A percentile compares a stretch with the other conserved stretches of the same genome.
Conservation (phyloP, 1,284 basidiomycete species). For the Cutaneotrichosporon mucoides region DNA sequence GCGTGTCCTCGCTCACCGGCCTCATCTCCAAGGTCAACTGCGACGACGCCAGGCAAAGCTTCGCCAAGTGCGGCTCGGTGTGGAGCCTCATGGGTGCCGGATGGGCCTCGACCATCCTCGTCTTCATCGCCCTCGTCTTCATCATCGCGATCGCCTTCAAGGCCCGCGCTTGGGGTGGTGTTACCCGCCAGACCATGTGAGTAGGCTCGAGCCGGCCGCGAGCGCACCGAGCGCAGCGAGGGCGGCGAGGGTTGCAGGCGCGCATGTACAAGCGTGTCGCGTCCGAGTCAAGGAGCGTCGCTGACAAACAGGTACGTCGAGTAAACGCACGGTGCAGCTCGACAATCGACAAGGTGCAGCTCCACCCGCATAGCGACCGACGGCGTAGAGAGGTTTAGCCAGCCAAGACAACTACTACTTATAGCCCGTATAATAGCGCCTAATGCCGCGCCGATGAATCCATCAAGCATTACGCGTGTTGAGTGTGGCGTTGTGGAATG, state of each 20-base stretch:
- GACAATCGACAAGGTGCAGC: too few species aligned
- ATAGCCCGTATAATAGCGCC: too few species aligned
- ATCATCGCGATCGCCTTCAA: conserved; percentile 42
- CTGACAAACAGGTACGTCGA: background rate
- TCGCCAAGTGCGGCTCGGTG: conserved; percentile 44
- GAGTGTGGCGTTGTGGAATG: too few species aligned
- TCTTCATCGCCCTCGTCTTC: conserved; percentile 35
- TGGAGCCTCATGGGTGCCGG: conserved; percentile 45
- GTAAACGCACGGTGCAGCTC: background rate
- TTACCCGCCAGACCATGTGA: conserved; percentile 36
- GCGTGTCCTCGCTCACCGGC: conserved; percentile 44
- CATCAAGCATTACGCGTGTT: too few species aligned
- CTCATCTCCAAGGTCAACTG: conserved; percentile 44
- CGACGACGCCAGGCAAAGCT: conserved; percentile 29
- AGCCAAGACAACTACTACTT: too few species aligned
- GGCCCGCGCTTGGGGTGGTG: conserved; percentile 44
- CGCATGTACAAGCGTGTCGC: too few species aligned
- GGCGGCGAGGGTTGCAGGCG: too few species aligned
- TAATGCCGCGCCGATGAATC: too few species aligned
- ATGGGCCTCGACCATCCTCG: conserved; percentile 49
- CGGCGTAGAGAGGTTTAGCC: too few species aligned
- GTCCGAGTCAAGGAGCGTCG: too few species aligned
- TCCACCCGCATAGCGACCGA: too few species aligned
- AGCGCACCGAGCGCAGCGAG: too few species aligned
- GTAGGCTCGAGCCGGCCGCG: conserved; percentile 22